phyloP scores from a whole-genome alignment of 163 green algal genomes.

The Volvox carteri region DNA sequence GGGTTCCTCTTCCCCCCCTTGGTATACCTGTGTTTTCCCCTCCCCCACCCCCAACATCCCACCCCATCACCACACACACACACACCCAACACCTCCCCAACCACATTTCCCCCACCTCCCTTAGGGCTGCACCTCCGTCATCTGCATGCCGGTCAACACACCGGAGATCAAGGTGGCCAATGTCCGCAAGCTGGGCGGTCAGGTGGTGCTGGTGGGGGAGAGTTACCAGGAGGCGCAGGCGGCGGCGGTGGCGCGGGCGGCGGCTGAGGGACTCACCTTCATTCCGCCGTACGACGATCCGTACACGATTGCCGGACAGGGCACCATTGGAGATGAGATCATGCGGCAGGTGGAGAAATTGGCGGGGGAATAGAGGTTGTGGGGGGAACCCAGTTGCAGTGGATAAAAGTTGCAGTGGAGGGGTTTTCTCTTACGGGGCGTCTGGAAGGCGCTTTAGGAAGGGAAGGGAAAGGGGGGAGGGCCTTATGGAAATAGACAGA shows the following conservation, averaged over 20 bases:
- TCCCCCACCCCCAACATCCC: too few species aligned
- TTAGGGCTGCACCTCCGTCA: slow-evolving; percentile 89
- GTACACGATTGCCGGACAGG: slow-evolving; percentile 97
- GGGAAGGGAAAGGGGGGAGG: too few species aligned
- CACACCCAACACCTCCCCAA: too few species aligned
- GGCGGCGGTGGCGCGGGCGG: slow-evolving; percentile 72
- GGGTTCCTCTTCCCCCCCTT: too few species aligned
- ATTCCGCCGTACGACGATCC: slow-evolving; percentile 97
- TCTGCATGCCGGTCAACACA: slow-evolving; percentile 97
- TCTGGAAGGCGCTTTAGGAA: too few species aligned
- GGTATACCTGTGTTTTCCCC: too few species aligned
- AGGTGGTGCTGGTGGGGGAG: slow-evolving; percentile 95
- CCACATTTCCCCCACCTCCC: background rate
- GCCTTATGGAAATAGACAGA: background rate
- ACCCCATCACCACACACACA: too few species aligned
- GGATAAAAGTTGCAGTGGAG: too few species aligned
- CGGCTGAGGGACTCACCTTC: slow-evolving; percentile 85
- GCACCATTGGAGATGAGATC: slow-evolving; percentile 96
- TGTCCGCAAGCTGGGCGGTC: slow-evolving; percentile 90
- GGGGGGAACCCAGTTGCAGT: too few species aligned
- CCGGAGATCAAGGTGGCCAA: slow-evolving; percentile 92
- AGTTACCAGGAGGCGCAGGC: slow-evolving; percentile 91
- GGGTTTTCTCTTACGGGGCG: too few species aligned
- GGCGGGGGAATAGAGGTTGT: background rate
- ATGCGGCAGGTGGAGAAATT: slow-evolving; percentile 81